Conservation (phyloP, 768 basidiomycete genomes). For the Rhizopogon salebrosus region DNA sequence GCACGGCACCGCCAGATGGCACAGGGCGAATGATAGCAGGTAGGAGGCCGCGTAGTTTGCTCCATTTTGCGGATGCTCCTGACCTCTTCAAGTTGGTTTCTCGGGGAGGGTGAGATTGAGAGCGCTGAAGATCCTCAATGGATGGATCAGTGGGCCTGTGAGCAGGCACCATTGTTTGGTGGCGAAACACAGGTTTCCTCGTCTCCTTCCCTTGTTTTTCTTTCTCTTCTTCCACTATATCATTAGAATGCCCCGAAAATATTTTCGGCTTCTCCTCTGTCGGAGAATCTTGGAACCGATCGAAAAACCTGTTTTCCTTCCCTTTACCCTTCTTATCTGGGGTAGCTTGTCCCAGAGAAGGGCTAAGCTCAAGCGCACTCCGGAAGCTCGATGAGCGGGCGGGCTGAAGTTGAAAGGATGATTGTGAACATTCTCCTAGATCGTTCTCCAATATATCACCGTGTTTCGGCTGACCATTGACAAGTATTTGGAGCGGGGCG, state of each 20-base stretch:
- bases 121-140: conserved; percentile 12
- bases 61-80: conserved; percentile 46
- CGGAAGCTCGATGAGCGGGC: conserved; percentile 47
- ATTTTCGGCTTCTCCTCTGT: conserved; percentile 35
- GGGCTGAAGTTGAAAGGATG: conserved; percentile 23
- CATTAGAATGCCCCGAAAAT: conserved; percentile 15
- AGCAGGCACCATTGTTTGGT: background rate
- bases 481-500: conserved; percentile 21
- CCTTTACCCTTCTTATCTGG: conserved; percentile 52
- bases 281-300: conserved; percentile 52
- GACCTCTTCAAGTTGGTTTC: conserved; percentile 16
- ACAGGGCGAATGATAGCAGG: conserved; percentile 40
- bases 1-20: conserved; percentile 28
- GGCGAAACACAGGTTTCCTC: conserved; percentile 16
- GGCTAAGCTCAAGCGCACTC: conserved; percentile 50
- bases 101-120: conserved; percentile 25
- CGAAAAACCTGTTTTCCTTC: conserved; percentile 40
- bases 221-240: conserved; percentile 25
- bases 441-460: conserved; percentile 24
- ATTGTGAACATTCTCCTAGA: conserved; percentile 27
- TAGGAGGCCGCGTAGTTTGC: conserved; percentile 58
- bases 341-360: conserved; percentile 28
- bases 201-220: conserved; percentile 19
- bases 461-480: conserved; percentile 23
- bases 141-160: conserved; percentile 4